Percentiles rank a stretch among this genome's conserved stretches.
phyloP scores from a whole-genome alignment of 495 filamentous ascomycete species.

The Penicillium robsamsonii region DNA sequence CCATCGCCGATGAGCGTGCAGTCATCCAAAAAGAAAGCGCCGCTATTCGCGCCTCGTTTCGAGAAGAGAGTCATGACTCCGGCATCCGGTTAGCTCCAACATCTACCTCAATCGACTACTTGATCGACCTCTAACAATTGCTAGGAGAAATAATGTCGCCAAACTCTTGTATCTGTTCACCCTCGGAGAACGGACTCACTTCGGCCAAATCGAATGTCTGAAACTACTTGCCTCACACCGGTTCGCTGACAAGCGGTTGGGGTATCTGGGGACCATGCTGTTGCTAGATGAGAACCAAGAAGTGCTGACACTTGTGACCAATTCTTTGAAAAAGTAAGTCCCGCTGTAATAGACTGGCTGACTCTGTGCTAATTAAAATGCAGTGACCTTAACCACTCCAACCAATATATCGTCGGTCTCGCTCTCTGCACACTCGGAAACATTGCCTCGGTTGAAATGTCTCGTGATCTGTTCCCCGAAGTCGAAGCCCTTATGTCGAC shows the following conservation, averaged over 20 bases:
- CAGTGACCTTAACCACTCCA: conserved; percentile 94
- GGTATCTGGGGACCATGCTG: conserved; percentile 94
- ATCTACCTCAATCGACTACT: conserved; percentile 8
- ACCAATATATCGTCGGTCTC: conserved; percentile 97
- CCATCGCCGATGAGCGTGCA: conserved; percentile 94
- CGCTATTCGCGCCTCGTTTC: conserved; percentile 91
- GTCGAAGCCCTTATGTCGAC: conserved; percentile 87
- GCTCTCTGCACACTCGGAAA: conserved; percentile 95
- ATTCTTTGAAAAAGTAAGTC: conserved; percentile 89
- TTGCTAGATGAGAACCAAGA: conserved; percentile 98
- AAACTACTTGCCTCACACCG: conserved; percentile 95
- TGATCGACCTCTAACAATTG: conserved; percentile 26
- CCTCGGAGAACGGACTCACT: conserved; percentile 96
- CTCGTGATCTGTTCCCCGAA: conserved; percentile 93
- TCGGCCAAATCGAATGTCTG: conserved; percentile 98
- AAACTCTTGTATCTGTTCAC: conserved; percentile 98
- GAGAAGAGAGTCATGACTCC: conserved; percentile 92
- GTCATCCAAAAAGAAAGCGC: conserved; percentile 99
- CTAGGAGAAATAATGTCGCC: conserved; percentile 96
- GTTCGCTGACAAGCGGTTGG: conserved; percentile 96
- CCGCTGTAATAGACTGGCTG: not conserved
- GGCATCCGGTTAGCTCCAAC: conserved; percentile 66
- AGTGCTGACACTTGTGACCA: conserved; percentile 93
- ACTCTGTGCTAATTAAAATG: conserved; percentile 17
- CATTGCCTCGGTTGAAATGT: conserved; percentile 97